These are phyloP conservation scores for Viola odorata DNA, from an alignment of 345 rosid genomes.

Conservation along the genomic window DNA sequence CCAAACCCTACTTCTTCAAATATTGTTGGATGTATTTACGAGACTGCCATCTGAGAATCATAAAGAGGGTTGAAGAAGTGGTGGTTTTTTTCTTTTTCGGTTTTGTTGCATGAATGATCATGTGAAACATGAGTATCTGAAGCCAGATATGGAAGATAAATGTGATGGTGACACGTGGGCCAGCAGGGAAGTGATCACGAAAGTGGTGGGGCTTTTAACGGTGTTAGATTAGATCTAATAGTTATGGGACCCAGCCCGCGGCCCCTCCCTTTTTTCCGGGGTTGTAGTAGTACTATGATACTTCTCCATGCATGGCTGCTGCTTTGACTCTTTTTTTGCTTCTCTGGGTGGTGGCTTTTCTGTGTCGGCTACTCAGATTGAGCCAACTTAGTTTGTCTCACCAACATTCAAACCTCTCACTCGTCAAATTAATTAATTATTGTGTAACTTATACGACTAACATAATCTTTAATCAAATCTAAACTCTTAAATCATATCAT, in stretches of 20 bases:
- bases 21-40: too few relatives aligned
- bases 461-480: too few relatives aligned
- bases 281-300: neutral
- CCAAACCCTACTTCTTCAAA: too few relatives aligned
- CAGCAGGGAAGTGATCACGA: conserved; percentile 13
- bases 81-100: too few relatives aligned
- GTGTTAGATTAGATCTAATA: conserved; percentile 19
- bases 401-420: too few relatives aligned
- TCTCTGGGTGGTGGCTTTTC: conserved; percentile 7
- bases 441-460: too few relatives aligned
- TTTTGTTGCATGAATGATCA: conserved; percentile 3
- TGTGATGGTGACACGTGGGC: conserved; percentile 47
- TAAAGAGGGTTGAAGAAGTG: too few relatives aligned
- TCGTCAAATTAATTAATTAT: too few relatives aligned
- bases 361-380: conserved; percentile 33
- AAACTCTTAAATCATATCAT: too few relatives aligned
- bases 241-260: neutral
- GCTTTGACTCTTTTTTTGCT: conserved; percentile 36
- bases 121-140: conserved; percentile 46
- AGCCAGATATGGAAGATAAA: conserved; percentile 35
- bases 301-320: conserved; percentile 28
- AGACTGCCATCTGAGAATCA: too few relatives aligned
- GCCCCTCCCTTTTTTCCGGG: too few relatives aligned
- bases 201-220: conserved; percentile 19
- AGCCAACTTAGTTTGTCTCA: neutral